These are phyloP conservation scores for Fusarium sp. DNA, from an alignment of 2,329 filamentous ascomycete genomes.

Conservation along the genomic window DNA sequence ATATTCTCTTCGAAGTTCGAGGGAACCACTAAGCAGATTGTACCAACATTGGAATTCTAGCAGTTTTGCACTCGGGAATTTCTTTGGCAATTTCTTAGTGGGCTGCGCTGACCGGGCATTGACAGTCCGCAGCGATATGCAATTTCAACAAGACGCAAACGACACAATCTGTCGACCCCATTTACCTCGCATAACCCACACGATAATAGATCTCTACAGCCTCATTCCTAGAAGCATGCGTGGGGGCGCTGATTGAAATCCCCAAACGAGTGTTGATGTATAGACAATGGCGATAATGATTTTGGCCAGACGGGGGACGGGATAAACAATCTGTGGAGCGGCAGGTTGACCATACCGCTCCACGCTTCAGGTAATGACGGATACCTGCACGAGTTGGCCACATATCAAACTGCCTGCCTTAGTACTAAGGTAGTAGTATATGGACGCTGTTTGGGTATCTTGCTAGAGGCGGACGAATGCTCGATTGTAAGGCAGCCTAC, in stretches of 20 bases:
- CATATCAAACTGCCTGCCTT: conserved; percentile 9
- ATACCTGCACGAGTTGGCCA: conserved; percentile 28
- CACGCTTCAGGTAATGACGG: conserved; percentile 17
- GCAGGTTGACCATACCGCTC: neutral
- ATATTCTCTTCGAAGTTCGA: neutral
- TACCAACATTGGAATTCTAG: neutral
- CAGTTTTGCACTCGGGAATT: neutral
- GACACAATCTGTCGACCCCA: conserved; percentile 1
- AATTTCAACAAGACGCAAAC: neutral
- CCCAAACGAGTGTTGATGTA: neutral
- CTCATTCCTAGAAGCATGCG: neutral
- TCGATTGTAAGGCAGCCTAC: conserved; percentile 11
- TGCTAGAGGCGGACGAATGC: neutral
- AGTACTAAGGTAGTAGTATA: neutral
- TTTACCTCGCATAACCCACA: neutral
- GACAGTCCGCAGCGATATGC: neutral
- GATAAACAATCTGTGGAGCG: neutral
- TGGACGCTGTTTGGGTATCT: conserved; percentile 7
- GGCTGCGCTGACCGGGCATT: neutral
- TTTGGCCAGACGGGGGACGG: neutral
- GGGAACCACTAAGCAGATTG: neutral
- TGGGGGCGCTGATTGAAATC: neutral
- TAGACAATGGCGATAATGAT: neutral
- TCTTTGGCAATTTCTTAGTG: neutral
- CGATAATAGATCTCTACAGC: neutral